A percentile compares a stretch with the other conserved stretches of the same genome.
These are phyloP conservation scores for Fraxinus quadrangulata DNA, from an alignment of 257 asterid species.

Conservation along the genomic window DNA sequence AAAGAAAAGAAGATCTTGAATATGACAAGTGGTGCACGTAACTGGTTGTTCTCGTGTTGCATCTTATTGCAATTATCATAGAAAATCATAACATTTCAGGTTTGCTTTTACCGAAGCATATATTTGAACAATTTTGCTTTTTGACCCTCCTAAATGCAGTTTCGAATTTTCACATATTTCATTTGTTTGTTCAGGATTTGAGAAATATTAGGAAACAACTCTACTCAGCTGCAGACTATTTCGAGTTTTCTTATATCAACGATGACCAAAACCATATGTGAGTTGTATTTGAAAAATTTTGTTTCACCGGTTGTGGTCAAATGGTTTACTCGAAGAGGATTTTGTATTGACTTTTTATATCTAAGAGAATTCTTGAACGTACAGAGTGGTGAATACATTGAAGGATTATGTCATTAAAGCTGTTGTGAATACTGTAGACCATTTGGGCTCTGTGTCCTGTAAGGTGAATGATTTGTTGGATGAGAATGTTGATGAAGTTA, in stretches of 20 bases:
- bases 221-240: conserved; percentile 96
- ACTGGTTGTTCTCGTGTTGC: neutral
- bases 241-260: conserved; percentile 72
- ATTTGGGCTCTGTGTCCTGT: conserved; percentile 83
- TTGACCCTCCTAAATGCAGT: neutral
- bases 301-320: neutral
- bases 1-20: too few species aligned
- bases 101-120: too few species aligned
- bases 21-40: too few species aligned
- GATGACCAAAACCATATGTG: conserved; percentile 84
- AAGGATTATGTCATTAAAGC: conserved; percentile 93
- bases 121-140: too few species aligned
- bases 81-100: neutral
- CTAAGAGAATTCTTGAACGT: conserved; percentile 23
- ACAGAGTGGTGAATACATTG: conserved; percentile 82
- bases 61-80: conserved; percentile 8
- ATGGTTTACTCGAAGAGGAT: neutral
- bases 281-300: conserved; percentile 35
- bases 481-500: conserved; percentile 76
- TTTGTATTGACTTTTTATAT: neutral
- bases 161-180: neutral
- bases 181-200: conserved; percentile 63
- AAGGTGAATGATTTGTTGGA: conserved; percentile 78
- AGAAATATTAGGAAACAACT: conserved; percentile 85
- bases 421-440: conserved; percentile 89